Percentiles rank a stretch among this genome's conserved stretches.
These are phyloP conservation scores for Hirsutella thompsonii DNA, from an alignment of 2,329 filamentous ascomycete genomes.

Conservation along the genomic window DNA sequence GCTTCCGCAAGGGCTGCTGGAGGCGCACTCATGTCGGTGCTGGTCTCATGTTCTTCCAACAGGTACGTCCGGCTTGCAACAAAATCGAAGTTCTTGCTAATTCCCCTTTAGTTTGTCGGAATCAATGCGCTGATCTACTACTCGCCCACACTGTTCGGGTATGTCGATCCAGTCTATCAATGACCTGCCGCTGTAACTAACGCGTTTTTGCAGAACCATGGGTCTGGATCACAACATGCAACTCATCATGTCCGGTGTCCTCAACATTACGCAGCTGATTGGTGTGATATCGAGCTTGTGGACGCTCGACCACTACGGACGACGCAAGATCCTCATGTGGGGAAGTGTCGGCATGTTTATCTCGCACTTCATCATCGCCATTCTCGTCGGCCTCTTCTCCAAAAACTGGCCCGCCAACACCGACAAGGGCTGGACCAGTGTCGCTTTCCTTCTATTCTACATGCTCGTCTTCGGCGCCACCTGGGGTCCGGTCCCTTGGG, in stretches of 20 bases:
- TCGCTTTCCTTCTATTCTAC: conserved; percentile 31
- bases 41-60: conserved; percentile 44
- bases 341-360: conserved; percentile 15
- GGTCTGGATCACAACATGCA: conserved; percentile 27
- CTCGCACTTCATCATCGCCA: conserved; percentile 12
- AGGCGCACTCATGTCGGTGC: conserved; percentile 31
- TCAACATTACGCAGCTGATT: conserved; percentile 16
- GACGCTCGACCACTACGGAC: conserved; percentile 20
- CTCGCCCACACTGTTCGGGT: conserved; percentile 42
- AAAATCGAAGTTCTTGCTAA: not conserved
- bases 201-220: conserved; percentile 21
- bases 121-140: conserved; percentile 41
- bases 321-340: conserved; percentile 12
- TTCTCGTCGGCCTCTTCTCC: conserved; percentile 13
- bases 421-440: conserved; percentile 14
- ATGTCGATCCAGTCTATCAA: not conserved
- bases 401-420: conserved; percentile 12
- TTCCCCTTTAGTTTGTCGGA: conserved; percentile 9
- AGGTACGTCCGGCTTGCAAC: conserved; percentile 18
- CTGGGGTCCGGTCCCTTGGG: conserved; percentile 41
- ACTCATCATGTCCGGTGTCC: conserved; percentile 18
- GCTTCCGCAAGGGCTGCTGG: conserved; percentile 34
- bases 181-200: not conserved
- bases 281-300: conserved; percentile 30
- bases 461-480: conserved; percentile 46